phyloP scores from a whole-genome alignment of 495 filamentous ascomycete genomes.

The Chaetomium tenue region DNA sequence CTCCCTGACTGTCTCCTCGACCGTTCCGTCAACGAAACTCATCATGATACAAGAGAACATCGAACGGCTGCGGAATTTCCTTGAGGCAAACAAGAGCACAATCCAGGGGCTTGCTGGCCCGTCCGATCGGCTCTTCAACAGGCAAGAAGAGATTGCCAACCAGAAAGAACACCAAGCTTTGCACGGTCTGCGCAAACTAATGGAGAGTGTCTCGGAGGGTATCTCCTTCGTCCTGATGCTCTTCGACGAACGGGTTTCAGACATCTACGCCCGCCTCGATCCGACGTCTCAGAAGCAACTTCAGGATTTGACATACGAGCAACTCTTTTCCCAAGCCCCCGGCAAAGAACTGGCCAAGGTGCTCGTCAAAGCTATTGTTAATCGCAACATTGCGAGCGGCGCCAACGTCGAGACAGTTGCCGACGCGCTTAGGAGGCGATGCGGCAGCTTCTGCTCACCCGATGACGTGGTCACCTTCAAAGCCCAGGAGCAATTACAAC shows the following conservation, averaged over 20 bases:
- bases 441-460: conserved; percentile 93
- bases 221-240: conserved; percentile 92
- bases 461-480: conserved; percentile 98
- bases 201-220: conserved; percentile 85
- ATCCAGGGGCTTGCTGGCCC: conserved; percentile 91
- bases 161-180: conserved; percentile 93
- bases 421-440: conserved; percentile 83
- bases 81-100: conserved; percentile 78
- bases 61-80: conserved; percentile 71
- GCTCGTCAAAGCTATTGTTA: conserved; percentile 96
- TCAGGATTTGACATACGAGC: conserved; percentile 75
- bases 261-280: conserved; percentile 80
- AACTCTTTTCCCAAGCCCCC: conserved; percentile 70
- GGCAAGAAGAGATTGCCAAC: conserved; percentile 83
- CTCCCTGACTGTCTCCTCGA: conserved; percentile 58
- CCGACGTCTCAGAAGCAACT: conserved; percentile 64
- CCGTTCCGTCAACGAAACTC: conserved; percentile 62
- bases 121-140: conserved; percentile 68
- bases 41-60: conserved; percentile 75
- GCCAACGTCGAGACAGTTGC: conserved; percentile 96
- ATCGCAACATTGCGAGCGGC: conserved; percentile 91
- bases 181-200: conserved; percentile 75
- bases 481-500: conserved; percentile 89
- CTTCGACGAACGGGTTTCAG: conserved; percentile 86
- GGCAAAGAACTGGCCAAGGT: conserved; percentile 94